Conservation (phyloP, 1,284 basidiomycete genomes). For the Heterobasidion parviporum region DNA sequence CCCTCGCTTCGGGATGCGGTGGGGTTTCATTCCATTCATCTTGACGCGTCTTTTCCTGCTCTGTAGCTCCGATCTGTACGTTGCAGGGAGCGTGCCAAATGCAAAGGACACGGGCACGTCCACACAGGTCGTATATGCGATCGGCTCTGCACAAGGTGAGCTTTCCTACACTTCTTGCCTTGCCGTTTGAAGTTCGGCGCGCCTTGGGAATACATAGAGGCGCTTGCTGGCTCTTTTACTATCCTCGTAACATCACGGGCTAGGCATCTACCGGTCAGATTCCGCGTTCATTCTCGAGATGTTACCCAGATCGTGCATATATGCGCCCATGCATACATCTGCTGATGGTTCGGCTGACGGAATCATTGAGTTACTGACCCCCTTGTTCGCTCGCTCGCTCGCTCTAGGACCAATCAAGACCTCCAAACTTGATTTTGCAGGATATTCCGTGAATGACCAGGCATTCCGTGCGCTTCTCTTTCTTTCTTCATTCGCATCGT, state of each 20-base stretch:
- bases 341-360: too few species aligned
- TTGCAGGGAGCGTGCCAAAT: constrained; percentile 35
- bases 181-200: neutral
- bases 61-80: constrained; percentile 50
- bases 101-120: constrained; percentile 50
- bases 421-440: constrained; percentile 44
- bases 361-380: too few species aligned
- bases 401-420: constrained; percentile 41
- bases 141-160: constrained; percentile 55
- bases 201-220: neutral
- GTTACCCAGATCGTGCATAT: too few species aligned
- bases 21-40: neutral
- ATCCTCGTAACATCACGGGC: too few species aligned
- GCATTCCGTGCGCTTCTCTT: constrained; percentile 30
- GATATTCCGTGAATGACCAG: constrained; percentile 44
- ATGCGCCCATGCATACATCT: too few species aligned
- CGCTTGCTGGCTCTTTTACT: too few species aligned
- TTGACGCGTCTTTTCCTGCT: neutral
- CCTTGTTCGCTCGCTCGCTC: too few species aligned
- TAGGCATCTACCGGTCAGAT: too few species aligned
- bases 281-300: too few species aligned
- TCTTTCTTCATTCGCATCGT: neutral
- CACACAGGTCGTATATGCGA: constrained; percentile 54
- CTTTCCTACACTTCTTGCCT: constrained; percentile 9
- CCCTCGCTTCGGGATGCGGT: neutral